These are phyloP conservation scores for Rhizopus arrhizus DNA, from an alignment of 371 early-diverging fungal genomes.

Conservation along the genomic window DNA sequence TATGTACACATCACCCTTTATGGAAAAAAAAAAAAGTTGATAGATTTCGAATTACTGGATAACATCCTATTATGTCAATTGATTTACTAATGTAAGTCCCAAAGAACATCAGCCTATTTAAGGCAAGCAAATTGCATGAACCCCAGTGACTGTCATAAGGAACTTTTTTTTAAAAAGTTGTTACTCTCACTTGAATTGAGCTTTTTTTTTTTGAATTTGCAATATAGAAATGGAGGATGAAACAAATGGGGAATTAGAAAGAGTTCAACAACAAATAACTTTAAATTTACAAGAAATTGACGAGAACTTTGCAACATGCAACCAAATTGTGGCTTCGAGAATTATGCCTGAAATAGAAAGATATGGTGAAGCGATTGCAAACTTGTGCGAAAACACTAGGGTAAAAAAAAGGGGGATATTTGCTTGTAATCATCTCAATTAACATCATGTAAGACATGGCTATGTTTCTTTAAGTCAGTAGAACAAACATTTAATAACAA, in stretches of 20 bases:
- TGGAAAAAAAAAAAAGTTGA: too few species aligned
- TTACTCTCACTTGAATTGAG: too few species aligned
- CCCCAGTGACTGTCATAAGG: too few species aligned
- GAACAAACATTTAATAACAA: slow-evolving; percentile 9
- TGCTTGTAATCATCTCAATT: neutral
- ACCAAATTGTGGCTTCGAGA: slow-evolving; percentile 47
- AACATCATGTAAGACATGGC: slow-evolving; percentile 28
- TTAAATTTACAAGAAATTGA: slow-evolving; percentile 56
- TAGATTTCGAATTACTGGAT: too few species aligned
- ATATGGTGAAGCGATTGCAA: slow-evolving; percentile 41
- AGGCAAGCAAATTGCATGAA: too few species aligned
- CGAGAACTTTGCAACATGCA: slow-evolving; percentile 57
- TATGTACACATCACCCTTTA: too few species aligned
- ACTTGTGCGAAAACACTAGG: slow-evolving; percentile 46
- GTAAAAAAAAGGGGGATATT: slow-evolving; percentile 21
- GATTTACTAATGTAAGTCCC: too few species aligned
- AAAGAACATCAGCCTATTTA: too few species aligned
- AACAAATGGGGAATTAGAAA: slow-evolving; percentile 42
- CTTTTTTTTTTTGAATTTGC: too few species aligned
- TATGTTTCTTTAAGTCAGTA: slow-evolving; percentile 31
- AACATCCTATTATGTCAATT: too few species aligned
- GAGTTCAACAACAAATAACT: slow-evolving; percentile 57
- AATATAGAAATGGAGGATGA: slow-evolving; percentile 30
- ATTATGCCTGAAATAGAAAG: slow-evolving; percentile 54
- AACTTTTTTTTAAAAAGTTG: too few species aligned